phyloP scores from a whole-genome alignment of 2,329 filamentous ascomycete species.

The Nigrograna mackinnonii region DNA sequence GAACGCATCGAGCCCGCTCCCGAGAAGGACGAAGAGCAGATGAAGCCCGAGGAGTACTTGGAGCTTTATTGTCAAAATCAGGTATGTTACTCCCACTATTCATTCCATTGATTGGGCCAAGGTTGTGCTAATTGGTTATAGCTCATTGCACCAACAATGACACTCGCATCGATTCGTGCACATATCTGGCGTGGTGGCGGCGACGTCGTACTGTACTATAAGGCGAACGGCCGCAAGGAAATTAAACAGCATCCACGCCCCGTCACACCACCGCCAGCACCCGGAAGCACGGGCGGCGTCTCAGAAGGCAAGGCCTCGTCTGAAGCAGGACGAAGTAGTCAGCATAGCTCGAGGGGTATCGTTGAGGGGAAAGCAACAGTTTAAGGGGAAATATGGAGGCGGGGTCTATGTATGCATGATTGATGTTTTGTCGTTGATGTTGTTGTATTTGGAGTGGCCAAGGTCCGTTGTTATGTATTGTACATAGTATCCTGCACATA shows the following conservation, averaged over 20 bases:
- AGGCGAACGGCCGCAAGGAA: slow-evolving; percentile 82
- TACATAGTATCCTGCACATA: slow-evolving; percentile 17
- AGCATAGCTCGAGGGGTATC: slow-evolving; percentile 23
- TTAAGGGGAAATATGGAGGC: not conserved
- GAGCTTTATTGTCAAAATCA: slow-evolving; percentile 94
- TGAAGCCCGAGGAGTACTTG: slow-evolving; percentile 88
- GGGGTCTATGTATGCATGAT: not conserved
- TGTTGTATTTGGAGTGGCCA: not conserved
- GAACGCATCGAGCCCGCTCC: slow-evolving; percentile 81
- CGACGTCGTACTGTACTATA: slow-evolving; percentile 90
- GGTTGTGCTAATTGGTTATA: slow-evolving; percentile 18
- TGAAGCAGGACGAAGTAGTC: slow-evolving; percentile 29
- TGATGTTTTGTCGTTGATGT: not conserved
- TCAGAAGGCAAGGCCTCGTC: slow-evolving; percentile 38
- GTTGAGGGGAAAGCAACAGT: slow-evolving; percentile 13
- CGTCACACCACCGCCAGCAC: slow-evolving; percentile 6
- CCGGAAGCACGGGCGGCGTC: slow-evolving; percentile 22
- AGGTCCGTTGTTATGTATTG: slow-evolving; percentile 4
- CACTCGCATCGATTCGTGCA: slow-evolving; percentile 86
- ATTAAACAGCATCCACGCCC: slow-evolving; percentile 37
- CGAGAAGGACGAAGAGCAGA: slow-evolving; percentile 50
- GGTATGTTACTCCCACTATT: slow-evolving; percentile 64
- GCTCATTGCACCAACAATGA: slow-evolving; percentile 80
- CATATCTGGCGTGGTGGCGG: slow-evolving; percentile 96
- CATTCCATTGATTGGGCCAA: not conserved